Evolutionary conservation across 2,329 filamentous ascomycete genomes (phyloP).

Genomic region (Chaetomium sp.): DNA sequence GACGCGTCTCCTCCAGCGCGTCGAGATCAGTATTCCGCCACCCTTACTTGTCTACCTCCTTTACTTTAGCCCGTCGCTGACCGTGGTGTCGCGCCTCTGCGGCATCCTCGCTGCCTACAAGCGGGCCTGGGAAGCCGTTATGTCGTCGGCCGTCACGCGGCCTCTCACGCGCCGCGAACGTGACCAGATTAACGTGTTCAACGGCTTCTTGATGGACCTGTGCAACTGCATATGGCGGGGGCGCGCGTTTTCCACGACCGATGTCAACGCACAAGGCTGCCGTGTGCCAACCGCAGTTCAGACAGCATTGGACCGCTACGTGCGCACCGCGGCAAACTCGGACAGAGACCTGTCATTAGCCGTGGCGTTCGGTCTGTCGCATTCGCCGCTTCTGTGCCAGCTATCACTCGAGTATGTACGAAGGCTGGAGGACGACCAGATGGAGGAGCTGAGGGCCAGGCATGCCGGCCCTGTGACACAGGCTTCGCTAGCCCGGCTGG

Average conservation of each 20-base stretch:
- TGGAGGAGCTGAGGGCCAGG: conserved; percentile 37
- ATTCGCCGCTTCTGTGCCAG: conserved; percentile 50
- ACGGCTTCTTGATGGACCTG: conserved; percentile 79
- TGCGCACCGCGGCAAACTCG: conserved; percentile 32
- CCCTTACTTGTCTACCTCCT: conserved; percentile 63
- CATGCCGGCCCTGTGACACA: conserved; percentile 67
- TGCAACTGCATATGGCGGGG: conserved; percentile 79
- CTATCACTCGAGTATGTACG: conserved; percentile 51
- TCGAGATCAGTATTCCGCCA: conserved; percentile 63
- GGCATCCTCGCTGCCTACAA: conserved; percentile 67
- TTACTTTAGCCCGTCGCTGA: conserved; percentile 58
- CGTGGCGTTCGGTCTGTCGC: conserved; percentile 51
- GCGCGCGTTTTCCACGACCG: conserved; percentile 59
- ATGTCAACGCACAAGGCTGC: conserved; percentile 57
- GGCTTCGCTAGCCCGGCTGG: conserved; percentile 55
- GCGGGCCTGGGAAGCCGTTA: conserved; percentile 61
- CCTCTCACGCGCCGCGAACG: conserved; percentile 44
- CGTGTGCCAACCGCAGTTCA: conserved; percentile 41
- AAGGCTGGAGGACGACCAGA: conserved; percentile 50
- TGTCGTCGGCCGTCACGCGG: conserved; percentile 30
- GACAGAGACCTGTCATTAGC: conserved; percentile 42
- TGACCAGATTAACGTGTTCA: conserved; percentile 62
- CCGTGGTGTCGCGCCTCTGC: conserved; percentile 62
- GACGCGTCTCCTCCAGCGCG: conserved; percentile 41
- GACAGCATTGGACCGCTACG: conserved; percentile 41